Evolutionary conservation across 1,284 basidiomycete species (phyloP).

Genomic region (Ganoderma boninense): DNA sequence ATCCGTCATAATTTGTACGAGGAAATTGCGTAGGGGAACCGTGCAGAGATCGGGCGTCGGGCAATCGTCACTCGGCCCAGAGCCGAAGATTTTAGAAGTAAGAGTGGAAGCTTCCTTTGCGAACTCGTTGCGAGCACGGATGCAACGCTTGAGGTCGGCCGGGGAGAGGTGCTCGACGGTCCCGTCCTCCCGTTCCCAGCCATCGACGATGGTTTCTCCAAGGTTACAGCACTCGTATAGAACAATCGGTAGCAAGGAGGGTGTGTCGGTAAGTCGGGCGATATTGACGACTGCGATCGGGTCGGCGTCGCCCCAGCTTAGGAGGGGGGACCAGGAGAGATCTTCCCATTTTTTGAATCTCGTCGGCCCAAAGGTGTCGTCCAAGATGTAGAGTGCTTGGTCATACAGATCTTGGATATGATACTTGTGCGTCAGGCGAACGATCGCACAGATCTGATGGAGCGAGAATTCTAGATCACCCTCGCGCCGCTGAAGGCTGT

Average conservation of each 20-base stretch:
- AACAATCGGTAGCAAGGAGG: background rate
- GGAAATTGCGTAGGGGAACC: background rate
- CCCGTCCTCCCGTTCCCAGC: constrained; percentile 18
- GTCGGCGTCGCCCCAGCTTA: background rate
- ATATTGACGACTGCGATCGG: constrained; percentile 13
- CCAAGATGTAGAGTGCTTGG: background rate
- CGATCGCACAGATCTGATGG: constrained; percentile 9
- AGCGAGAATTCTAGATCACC: background rate
- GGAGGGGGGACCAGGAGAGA: background rate
- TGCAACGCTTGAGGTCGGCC: constrained; percentile 9
- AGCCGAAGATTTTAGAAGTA: background rate
- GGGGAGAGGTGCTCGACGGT: background rate
- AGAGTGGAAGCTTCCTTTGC: background rate
- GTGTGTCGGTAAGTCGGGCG: constrained; percentile 8
- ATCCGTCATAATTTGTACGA: background rate
- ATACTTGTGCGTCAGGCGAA: constrained; percentile 21
- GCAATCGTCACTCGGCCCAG: background rate
- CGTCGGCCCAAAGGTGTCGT: background rate
- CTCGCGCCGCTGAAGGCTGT: background rate
- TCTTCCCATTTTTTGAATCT: background rate
- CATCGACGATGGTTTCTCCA: background rate
- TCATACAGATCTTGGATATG: background rate
- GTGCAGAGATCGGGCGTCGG: background rate
- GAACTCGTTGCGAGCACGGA: constrained; percentile 2
- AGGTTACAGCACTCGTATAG: constrained; percentile 1